Evolutionary conservation across 176 grass and related monocot genomes (phyloP).

Genomic region (Bonia amplexicaulis): DNA sequence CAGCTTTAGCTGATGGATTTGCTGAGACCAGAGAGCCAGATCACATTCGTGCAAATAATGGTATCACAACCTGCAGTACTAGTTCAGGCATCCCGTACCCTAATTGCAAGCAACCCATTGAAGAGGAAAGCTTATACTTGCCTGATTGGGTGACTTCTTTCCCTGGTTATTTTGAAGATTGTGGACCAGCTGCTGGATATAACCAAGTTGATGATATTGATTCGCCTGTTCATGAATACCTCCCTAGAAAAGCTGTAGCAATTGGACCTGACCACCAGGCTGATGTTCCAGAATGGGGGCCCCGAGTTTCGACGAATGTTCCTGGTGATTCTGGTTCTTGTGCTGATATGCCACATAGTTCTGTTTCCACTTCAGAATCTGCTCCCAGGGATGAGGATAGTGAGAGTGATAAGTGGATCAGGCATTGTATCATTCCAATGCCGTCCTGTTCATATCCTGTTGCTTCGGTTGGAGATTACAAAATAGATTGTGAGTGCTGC

Average conservation of each 20-base stretch:
- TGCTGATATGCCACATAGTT: constrained; percentile 24
- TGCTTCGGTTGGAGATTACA: constrained; percentile 13
- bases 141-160: constrained; percentile 47
- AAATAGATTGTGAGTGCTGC: constrained; percentile 52
- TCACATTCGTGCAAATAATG: neutral
- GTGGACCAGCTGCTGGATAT: constrained; percentile 11
- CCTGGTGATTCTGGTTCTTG: constrained; percentile 11
- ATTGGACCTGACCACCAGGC: constrained; percentile 76
- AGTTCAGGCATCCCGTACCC: constrained; percentile 19
- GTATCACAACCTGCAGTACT: constrained; percentile 9
- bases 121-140: constrained; percentile 25
- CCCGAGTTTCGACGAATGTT: neutral
- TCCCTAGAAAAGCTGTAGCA: constrained; percentile 46
- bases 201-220: constrained; percentile 29
- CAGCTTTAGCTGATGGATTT: constrained; percentile 39
- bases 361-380: constrained; percentile 20
- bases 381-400: constrained; percentile 22
- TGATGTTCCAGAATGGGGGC: constrained; percentile 63
- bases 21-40: constrained; percentile 7
- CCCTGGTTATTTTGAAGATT: constrained; percentile 55
- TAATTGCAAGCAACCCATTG: neutral
- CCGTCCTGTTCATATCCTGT: constrained; percentile 17
- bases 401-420: constrained; percentile 54
- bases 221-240: constrained; percentile 41
- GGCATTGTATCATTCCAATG: constrained; percentile 42